phyloP scores from a whole-genome alignment of 495 filamentous ascomycete genomes.

The Neurospora sp. region DNA sequence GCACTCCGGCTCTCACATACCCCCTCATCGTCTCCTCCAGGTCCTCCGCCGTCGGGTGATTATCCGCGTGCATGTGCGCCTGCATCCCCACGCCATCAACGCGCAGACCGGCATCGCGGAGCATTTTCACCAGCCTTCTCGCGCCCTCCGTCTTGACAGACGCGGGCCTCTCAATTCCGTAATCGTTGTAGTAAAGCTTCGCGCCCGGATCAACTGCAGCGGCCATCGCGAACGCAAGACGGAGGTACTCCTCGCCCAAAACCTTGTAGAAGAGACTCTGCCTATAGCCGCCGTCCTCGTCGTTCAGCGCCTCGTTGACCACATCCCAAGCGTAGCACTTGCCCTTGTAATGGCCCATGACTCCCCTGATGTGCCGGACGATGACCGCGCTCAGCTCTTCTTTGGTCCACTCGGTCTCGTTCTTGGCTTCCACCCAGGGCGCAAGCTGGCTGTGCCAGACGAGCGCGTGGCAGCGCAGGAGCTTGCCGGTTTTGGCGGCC shows the following conservation, averaged over 20 bases:
- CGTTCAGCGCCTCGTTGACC: constrained; percentile 54
- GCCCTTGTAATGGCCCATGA: constrained; percentile 47
- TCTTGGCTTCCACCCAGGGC: constrained; percentile 41
- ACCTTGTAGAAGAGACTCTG: constrained; percentile 45
- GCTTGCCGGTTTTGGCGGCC: constrained; percentile 36
- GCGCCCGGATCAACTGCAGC: constrained; percentile 43
- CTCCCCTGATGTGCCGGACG: constrained; percentile 43
- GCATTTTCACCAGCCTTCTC: constrained; percentile 45
- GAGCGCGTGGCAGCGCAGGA: constrained; percentile 48
- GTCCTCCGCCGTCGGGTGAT: constrained; percentile 35
- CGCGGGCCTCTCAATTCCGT: constrained; percentile 48
- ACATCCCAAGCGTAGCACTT: constrained; percentile 52
- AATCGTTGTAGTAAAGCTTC: constrained; percentile 63
- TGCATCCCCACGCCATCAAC: constrained; percentile 61
- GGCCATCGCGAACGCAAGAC: constrained; percentile 44
- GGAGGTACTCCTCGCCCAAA: constrained; percentile 47
- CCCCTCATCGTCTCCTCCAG: constrained; percentile 39
- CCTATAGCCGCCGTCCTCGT: constrained; percentile 56
- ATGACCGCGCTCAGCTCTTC: constrained; percentile 40
- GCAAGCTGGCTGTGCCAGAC: constrained; percentile 55
- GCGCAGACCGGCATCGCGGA: constrained; percentile 41
- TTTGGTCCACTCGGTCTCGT: constrained; percentile 49
- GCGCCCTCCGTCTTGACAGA: constrained; percentile 24
- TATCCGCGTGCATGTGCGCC: constrained; percentile 49
- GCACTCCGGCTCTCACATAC: constrained; percentile 41